Evolutionary conservation across 2,329 filamentous ascomycete genomes (phyloP).

Genomic region (Penicillium rolfsii): DNA sequence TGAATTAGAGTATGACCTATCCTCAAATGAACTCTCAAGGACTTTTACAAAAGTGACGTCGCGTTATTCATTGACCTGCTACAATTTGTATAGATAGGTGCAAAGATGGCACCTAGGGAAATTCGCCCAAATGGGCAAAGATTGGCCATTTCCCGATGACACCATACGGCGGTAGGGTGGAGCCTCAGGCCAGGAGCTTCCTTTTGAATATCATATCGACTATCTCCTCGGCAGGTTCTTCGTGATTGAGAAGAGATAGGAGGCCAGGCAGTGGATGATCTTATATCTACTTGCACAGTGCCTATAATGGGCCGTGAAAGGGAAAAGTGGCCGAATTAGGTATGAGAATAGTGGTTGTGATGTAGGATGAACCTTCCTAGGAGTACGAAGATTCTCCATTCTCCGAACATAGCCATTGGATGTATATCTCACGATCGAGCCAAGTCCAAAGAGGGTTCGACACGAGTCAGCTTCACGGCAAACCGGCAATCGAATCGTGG

Average conservation of each 20-base stretch:
- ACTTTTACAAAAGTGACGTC: too few relatives aligned
- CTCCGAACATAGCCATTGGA: too few relatives aligned
- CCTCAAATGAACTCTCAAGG: too few relatives aligned
- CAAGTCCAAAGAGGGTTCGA: too few relatives aligned
- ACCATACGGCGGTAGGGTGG: not conserved
- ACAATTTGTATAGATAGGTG: not conserved
- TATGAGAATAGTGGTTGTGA: too few relatives aligned
- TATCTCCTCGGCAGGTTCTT: not conserved
- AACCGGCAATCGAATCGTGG: not conserved
- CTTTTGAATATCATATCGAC: not conserved
- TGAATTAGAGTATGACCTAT: too few relatives aligned
- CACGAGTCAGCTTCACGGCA: not conserved
- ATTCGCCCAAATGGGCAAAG: too few relatives aligned
- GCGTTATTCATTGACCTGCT: not conserved
- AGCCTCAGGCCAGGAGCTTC: not conserved
- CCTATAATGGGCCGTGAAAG: not conserved
- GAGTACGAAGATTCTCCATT: not conserved
- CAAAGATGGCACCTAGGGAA: too few relatives aligned
- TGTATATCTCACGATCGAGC: not conserved
- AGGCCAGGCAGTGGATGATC: too few relatives aligned
- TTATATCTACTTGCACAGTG: too few relatives aligned
- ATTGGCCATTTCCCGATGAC: too few relatives aligned
- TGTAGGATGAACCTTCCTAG: not conserved
- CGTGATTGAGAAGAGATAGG: not conserved
- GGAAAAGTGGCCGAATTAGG: not conserved